phyloP scores from a whole-genome alignment of 2,329 filamentous ascomycete species.

The Stagonosporopsis cucurbitacearum region DNA sequence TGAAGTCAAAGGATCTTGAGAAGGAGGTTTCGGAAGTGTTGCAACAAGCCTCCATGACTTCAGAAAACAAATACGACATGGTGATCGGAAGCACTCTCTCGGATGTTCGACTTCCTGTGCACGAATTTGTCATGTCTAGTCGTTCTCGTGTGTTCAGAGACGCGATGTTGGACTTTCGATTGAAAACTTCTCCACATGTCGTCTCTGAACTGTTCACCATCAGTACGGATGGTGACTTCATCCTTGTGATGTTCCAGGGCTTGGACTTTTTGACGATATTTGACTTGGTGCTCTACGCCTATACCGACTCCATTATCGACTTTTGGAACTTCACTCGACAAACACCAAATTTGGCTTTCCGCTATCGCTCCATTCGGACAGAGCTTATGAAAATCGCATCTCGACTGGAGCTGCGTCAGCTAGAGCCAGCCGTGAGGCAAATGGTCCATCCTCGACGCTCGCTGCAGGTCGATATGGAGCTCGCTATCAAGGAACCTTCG shows the following conservation, averaged over 20 bases:
- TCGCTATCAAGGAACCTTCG: slow-evolving; percentile 69
- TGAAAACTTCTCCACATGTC: slow-evolving; percentile 59
- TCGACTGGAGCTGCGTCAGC: slow-evolving; percentile 69
- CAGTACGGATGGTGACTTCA: slow-evolving; percentile 58
- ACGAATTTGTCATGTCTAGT: slow-evolving; percentile 79
- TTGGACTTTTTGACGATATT: slow-evolving; percentile 80
- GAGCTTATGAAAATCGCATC: slow-evolving; percentile 89
- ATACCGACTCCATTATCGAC: slow-evolving; percentile 80
- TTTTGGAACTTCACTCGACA: slow-evolving; percentile 83
- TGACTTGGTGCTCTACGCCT: slow-evolving; percentile 80
- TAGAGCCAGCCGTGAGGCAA: slow-evolving; percentile 79
- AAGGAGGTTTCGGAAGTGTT: slow-evolving; percentile 63
- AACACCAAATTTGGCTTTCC: slow-evolving; percentile 68
- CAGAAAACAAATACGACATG: slow-evolving; percentile 54
- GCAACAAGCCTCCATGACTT: slow-evolving; percentile 38
- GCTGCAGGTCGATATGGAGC: slow-evolving; percentile 72
- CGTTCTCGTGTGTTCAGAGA: slow-evolving; percentile 70
- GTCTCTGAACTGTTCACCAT: slow-evolving; percentile 68
- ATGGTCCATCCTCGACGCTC: slow-evolving; percentile 71
- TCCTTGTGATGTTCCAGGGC: slow-evolving; percentile 69
- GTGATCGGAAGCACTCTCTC: slow-evolving; percentile 64
- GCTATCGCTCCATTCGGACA: slow-evolving; percentile 78
- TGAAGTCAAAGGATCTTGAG: slow-evolving; percentile 71
- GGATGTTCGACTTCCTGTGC: slow-evolving; percentile 76
- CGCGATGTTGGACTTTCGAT: slow-evolving; percentile 67